Conservation (phyloP, 305 asterid species). For the Andrographis paniculata region DNA sequence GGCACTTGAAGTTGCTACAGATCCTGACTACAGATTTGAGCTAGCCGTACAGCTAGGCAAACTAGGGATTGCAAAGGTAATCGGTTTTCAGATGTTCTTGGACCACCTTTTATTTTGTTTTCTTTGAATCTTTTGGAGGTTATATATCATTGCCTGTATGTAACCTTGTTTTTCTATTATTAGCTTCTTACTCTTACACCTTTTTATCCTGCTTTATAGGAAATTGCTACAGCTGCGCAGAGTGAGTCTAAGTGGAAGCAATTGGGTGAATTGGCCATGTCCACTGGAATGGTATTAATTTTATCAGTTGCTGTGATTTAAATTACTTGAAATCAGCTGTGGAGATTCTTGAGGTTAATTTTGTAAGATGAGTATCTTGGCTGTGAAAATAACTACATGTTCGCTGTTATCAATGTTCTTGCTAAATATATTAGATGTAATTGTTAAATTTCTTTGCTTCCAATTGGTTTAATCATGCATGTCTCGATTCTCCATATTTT, state of each 20-base stretch:
- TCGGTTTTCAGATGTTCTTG: constrained; percentile 6
- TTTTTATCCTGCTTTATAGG: constrained; percentile 38
- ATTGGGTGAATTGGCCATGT: constrained; percentile 98
- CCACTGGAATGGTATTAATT: constrained; percentile 78
- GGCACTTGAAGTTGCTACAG: constrained; percentile 92
- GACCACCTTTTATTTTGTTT: constrained; percentile 11
- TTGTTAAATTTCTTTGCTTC: no score
- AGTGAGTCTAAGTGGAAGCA: constrained; percentile 98
- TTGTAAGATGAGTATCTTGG: not conserved
- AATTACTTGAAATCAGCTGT: constrained; percentile 6
- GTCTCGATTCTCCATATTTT: not conserved
- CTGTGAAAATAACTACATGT: not conserved
- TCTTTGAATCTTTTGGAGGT: constrained; percentile 6
- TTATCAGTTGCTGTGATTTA: constrained; percentile 12
- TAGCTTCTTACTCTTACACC: constrained; percentile 17
- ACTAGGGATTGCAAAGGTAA: constrained; percentile 78
- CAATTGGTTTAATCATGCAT: no score
- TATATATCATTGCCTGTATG: constrained; percentile 7
- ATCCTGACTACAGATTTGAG: constrained; percentile 95
- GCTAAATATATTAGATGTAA: no score
- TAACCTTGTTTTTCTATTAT: constrained; percentile 11
- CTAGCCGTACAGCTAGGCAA: constrained; percentile 87
- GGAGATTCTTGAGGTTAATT: not conserved
- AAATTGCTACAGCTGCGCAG: constrained; percentile 69
- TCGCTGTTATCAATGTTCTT: not conserved